Conservation (phyloP, 2,329 filamentous ascomycete species). For the Phyllosticta capitalensis region DNA sequence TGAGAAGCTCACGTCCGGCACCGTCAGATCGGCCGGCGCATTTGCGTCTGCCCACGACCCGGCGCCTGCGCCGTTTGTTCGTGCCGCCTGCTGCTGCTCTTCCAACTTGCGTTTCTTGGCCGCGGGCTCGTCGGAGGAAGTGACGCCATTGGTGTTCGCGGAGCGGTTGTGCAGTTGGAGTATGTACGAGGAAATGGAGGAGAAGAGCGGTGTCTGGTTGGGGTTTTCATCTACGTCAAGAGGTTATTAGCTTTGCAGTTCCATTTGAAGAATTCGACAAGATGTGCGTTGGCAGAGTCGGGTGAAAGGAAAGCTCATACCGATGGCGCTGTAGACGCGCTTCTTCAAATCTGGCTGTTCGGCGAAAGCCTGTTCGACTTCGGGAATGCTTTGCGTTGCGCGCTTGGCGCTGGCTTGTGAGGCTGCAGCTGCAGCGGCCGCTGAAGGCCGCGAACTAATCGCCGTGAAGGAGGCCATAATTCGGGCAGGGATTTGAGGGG, state of each 20-base stretch:
- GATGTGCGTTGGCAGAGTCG: too few species aligned
- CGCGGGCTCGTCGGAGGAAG: conserved; percentile 17
- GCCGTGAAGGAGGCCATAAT: conserved; percentile 3
- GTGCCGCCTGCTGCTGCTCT: conserved; percentile 10
- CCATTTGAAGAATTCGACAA: not conserved
- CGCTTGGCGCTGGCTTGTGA: not conserved
- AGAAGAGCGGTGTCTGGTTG: conserved; percentile 8
- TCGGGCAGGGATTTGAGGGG: not conserved
- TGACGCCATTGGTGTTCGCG: conserved; percentile 1
- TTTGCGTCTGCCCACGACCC: conserved; percentile 18
- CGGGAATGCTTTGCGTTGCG: not conserved
- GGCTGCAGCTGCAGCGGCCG: not conserved
- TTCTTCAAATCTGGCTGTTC: conserved; percentile 27
- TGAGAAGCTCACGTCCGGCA: conserved; percentile 48
- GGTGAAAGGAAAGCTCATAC: conserved; percentile 13
- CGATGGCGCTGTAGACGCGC: conserved; percentile 28
- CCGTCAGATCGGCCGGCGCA: conserved; percentile 22
- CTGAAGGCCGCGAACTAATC: conserved; percentile 3
- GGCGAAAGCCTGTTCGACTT: conserved; percentile 20
- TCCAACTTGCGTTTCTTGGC: conserved; percentile 33
- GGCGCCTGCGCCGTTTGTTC: not conserved
- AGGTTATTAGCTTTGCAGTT: not conserved
- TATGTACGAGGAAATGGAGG: conserved; percentile 12
- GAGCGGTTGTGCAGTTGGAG: conserved; percentile 4
- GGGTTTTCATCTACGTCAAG: not conserved